Percentiles rank a stretch among this genome's conserved stretches.
These are phyloP conservation scores for Hypomyces perniciosus DNA, from an alignment of 2,329 filamentous ascomycete species.

Conservation along the genomic window DNA sequence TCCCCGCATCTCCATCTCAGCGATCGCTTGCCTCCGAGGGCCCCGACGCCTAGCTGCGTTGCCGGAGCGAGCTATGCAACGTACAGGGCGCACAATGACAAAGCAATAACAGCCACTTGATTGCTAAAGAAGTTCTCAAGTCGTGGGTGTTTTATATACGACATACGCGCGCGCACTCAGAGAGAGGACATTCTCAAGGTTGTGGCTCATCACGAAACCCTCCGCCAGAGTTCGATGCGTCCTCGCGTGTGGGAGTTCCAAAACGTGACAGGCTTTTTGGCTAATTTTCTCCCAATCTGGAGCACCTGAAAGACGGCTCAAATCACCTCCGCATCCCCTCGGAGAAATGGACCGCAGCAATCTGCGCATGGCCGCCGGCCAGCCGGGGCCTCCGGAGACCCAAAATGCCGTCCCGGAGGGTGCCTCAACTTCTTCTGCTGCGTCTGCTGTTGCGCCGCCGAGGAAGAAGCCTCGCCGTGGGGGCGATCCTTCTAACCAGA, in stretches of 20 bases:
- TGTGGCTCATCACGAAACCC: no score
- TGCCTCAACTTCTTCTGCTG: slow-evolving; percentile 4
- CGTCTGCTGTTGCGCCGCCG: slow-evolving; percentile 17
- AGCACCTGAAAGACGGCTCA: no score
- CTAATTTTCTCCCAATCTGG: no score
- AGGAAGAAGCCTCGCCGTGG: slow-evolving; percentile 49
- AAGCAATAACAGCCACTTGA: neutral
- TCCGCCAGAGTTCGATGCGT: no score
- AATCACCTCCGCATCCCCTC: no score
- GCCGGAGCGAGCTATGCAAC: neutral
- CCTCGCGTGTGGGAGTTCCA: no score
- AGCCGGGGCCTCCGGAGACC: no score
- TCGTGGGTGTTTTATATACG: neutral
- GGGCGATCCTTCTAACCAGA: slow-evolving; percentile 46
- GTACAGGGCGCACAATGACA: slow-evolving; percentile 3
- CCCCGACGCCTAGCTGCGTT: neutral
- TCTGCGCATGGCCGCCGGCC: neutral
- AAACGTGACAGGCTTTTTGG: no score
- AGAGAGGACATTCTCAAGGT: no score
- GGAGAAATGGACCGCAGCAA: neutral
- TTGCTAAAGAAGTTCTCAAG: neutral
- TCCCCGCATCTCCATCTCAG: slow-evolving; percentile 4
- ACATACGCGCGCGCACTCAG: no score
- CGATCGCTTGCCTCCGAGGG: neutral
- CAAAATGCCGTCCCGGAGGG: neutral